These are phyloP conservation scores for Trichoderma sp. DNA, from an alignment of 2,329 filamentous ascomycete species.

Conservation along the genomic window DNA sequence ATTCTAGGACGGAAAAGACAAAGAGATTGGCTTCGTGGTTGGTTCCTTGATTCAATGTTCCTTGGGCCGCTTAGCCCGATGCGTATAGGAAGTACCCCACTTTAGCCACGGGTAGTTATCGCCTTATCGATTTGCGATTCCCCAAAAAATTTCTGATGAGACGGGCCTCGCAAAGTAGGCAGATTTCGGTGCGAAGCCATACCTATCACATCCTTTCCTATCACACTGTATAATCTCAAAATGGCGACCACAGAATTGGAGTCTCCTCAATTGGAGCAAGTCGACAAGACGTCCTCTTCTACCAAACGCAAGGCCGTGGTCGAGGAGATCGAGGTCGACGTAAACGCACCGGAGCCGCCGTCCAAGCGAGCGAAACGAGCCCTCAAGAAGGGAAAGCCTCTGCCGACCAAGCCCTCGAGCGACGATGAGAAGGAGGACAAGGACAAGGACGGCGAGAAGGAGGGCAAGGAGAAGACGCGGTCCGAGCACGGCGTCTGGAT, in stretches of 20 bases:
- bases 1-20: not conserved
- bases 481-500: constrained; percentile 92
- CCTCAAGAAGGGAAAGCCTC: constrained; percentile 77
- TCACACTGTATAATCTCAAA: not conserved
- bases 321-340: constrained; percentile 84
- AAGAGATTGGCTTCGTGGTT: not conserved
- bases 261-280: constrained; percentile 14
- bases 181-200: not conserved
- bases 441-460: constrained; percentile 44
- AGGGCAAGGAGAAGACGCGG: constrained; percentile 56
- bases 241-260: constrained; percentile 30
- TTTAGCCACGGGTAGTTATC: constrained; percentile 27
- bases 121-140: constrained; percentile 24
- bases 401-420: constrained; percentile 48
- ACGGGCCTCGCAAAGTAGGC: not conserved
- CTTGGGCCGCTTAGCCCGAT: not conserved
- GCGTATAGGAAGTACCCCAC: not conserved
- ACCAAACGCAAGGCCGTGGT: constrained; percentile 69
- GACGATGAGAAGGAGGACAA: constrained; percentile 43
- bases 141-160: constrained; percentile 25
- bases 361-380: constrained; percentile 92
- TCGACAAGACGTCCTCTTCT: constrained; percentile 32
- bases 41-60: not conserved
- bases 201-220: no score
- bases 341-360: constrained; percentile 85